Evolutionary conservation across 73 alveolate species (phyloP), one percentile per base, ranked within the genome.

Genomic region (Breviolum minutum): DNA sequence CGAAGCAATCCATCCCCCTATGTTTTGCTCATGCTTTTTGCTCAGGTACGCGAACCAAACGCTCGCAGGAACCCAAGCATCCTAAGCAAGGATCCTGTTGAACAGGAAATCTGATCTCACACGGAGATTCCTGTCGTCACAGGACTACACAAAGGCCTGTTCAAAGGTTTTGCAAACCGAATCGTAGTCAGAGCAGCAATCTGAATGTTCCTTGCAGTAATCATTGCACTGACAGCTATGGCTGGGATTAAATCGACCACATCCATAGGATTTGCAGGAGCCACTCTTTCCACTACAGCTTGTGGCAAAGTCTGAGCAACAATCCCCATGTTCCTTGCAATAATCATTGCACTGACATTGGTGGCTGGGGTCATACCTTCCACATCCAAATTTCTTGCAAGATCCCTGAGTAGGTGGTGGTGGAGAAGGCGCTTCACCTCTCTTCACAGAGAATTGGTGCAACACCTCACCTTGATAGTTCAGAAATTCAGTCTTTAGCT

Each of bases 161-260:
- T 60, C 92, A 7, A 83, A 40, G 11, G 40, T 27, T 73, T 26
- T 63, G 27, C 94, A 86, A 19, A 63, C 79, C 30, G 94, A n/a
- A 27, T 63, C 79, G 63, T 68, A 92, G 69, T 92, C 98, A 61
- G 98, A 92, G 98, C 98, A 92, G 81, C 98, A 92, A 66, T 92
- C 98, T 61, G 63, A 24, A 69, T 92, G 98, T 81, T 92, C 88
- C 81, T 92, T 92, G 98, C 98, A 92, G 68, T 74, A 74, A 48
- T n/a, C 13, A 68, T 92, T 92, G 98, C 98, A 92, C 70, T 92
- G 98, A 66, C 98, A 92, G 66, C 68, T 92, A 80, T 92, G 98
- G 60, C 91, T 92, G 74, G 77, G 66, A 27, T 92, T 81, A 29
- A 70, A 92, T 68, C 90, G 82, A 22, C 98, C 91, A 66, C 98